These are phyloP conservation scores for Mycena amicta DNA, from an alignment of 768 basidiomycete species.

Conservation along the genomic window DNA sequence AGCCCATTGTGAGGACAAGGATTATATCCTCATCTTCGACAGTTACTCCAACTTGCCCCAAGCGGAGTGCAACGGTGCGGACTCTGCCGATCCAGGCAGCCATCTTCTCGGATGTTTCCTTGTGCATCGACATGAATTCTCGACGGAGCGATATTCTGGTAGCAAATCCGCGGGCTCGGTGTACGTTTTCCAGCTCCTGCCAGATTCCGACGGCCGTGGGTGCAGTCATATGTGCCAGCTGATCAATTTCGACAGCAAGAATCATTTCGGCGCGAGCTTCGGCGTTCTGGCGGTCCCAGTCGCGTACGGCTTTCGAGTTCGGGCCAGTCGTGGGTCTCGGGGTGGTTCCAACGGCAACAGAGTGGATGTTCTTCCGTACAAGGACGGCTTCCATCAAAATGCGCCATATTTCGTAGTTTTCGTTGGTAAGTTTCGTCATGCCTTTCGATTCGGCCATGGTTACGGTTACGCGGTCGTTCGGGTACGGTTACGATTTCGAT, in stretches of 20 bases:
- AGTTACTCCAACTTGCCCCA: slow-evolving; percentile 19
- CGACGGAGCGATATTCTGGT: slow-evolving; percentile 25
- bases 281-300: neutral
- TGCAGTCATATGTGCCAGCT: too few species aligned
- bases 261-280: too few species aligned
- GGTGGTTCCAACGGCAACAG: too few species aligned
- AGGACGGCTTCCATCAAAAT: slow-evolving; percentile 1
- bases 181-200: slow-evolving; percentile 24
- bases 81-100: slow-evolving; percentile 30
- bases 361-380: too few species aligned
- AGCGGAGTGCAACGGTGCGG: slow-evolving; percentile 17
- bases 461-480: too few species aligned
- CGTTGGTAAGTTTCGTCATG: slow-evolving; percentile 7
- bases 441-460: slow-evolving; percentile 8
- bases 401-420: slow-evolving; percentile 14
- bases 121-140: slow-evolving; percentile 24
- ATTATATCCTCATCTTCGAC: slow-evolving; percentile 30
- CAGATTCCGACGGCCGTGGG: too few species aligned
- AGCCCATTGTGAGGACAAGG: slow-evolving; percentile 27
- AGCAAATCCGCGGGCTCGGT: too few species aligned
- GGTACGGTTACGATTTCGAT: too few species aligned
- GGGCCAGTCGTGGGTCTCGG: neutral
- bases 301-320: neutral
- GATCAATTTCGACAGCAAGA: too few species aligned
- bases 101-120: slow-evolving; percentile 23